phyloP scores from a whole-genome alignment of 805 yeast genomes.

The Scheffersomyces amazonensis region DNA sequence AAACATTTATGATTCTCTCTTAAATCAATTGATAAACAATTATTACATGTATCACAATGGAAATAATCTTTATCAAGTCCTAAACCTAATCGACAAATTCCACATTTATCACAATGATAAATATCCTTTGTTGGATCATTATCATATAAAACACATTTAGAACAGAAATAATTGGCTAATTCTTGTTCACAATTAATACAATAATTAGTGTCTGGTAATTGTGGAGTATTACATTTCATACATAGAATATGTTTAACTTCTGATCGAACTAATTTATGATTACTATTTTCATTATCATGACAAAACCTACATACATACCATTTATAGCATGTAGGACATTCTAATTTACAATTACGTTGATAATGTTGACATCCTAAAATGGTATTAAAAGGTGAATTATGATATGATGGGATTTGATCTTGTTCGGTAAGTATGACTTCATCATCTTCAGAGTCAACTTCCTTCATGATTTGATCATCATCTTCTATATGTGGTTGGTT shows the following conservation, averaged over 20 bases:
- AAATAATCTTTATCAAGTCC: slow-evolving; percentile 88
- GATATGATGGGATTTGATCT: slow-evolving; percentile 50
- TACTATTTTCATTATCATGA: slow-evolving; percentile 60
- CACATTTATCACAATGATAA: slow-evolving; percentile 91
- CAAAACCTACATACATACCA: slow-evolving; percentile 87
- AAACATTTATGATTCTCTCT: slow-evolving; percentile 79
- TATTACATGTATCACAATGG: slow-evolving; percentile 88
- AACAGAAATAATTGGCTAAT: slow-evolving; percentile 77
- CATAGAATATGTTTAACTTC: slow-evolving; percentile 71
- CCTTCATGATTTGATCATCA: slow-evolving; percentile 9
- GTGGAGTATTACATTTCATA: slow-evolving; percentile 76
- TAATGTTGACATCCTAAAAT: slow-evolving; percentile 81
- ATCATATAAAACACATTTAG: slow-evolving; percentile 76
- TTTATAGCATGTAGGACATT: slow-evolving; percentile 68
- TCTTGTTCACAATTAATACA: slow-evolving; percentile 67
- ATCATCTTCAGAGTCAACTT: slow-evolving; percentile 28
- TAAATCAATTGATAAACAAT: slow-evolving; percentile 79
- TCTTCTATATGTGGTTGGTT: slow-evolving; percentile 1
- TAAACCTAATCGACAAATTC: slow-evolving; percentile 85
- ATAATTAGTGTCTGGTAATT: slow-evolving; percentile 61
- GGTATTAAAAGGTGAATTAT: slow-evolving; percentile 35
- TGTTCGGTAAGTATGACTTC: slow-evolving; percentile 46
- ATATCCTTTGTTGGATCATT: slow-evolving; percentile 75
- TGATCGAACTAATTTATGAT: slow-evolving; percentile 44
- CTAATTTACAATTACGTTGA: slow-evolving; percentile 77